These are phyloP conservation scores for Phytophthora idaei DNA, from an alignment of 352 stramenopile species.

Conservation along the genomic window DNA sequence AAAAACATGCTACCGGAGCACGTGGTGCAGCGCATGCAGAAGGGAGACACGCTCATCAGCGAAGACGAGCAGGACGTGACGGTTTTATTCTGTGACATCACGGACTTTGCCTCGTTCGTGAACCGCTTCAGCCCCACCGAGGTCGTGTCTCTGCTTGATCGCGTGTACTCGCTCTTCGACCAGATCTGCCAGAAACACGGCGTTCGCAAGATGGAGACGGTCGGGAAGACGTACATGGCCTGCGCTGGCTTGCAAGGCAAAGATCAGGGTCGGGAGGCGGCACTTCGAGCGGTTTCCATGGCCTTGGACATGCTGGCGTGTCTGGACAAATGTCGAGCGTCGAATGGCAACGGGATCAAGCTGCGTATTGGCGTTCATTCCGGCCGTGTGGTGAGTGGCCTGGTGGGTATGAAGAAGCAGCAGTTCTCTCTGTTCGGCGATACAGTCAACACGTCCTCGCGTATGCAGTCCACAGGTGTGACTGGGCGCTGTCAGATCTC, in stretches of 20 bases:
- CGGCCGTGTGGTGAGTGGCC: slow-evolving; percentile 84
- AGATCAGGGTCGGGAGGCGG: slow-evolving; percentile 73
- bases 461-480: slow-evolving; percentile 91
- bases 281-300: slow-evolving; percentile 76
- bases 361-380: slow-evolving; percentile 92
- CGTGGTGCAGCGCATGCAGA: slow-evolving; percentile 86
- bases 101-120: slow-evolving; percentile 81
- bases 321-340: slow-evolving; percentile 73
- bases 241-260: slow-evolving; percentile 87
- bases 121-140: slow-evolving; percentile 78
- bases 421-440: slow-evolving; percentile 95
- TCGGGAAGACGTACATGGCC: slow-evolving; percentile 93
- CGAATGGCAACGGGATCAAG: slow-evolving; percentile 86
- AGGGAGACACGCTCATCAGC: slow-evolving; percentile 80
- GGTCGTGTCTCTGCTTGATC: slow-evolving; percentile 87
- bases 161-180: slow-evolving; percentile 93
- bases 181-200: slow-evolving; percentile 91
- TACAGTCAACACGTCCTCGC: slow-evolving; percentile 89
- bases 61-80: slow-evolving; percentile 90
- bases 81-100: slow-evolving; percentile 88
- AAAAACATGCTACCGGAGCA: slow-evolving; percentile 89
- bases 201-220: slow-evolving; percentile 93
- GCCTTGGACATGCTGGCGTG: slow-evolving; percentile 76
- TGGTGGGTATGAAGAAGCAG: slow-evolving; percentile 93
- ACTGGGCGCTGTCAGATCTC: slow-evolving; percentile 83